A percentile compares a stretch with the other conserved stretches of the same genome.
These are phyloP conservation scores for Hypoxylon fragiforme DNA, from an alignment of 495 filamentous ascomycete species.

Conservation along the genomic window DNA sequence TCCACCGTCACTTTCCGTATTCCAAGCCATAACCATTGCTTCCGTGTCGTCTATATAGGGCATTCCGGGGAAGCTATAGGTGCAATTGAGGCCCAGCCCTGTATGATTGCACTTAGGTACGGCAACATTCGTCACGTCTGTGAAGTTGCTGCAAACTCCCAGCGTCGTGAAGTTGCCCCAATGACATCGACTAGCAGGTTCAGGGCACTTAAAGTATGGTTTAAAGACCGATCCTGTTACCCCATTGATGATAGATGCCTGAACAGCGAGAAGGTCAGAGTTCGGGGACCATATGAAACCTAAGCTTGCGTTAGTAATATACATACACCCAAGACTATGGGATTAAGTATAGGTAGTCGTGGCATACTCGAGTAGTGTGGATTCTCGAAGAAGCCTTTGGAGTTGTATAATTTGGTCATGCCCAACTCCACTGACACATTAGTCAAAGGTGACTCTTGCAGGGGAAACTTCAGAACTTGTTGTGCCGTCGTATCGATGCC, in stretches of 20 bases:
- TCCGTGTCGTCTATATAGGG: background rate
- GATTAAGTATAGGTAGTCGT: too few species aligned
- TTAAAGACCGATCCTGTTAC: constrained; percentile 5
- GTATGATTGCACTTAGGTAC: background rate
- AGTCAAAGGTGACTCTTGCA: constrained; percentile 3
- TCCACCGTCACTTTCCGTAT: background rate
- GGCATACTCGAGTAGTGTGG: too few species aligned
- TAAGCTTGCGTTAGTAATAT: background rate
- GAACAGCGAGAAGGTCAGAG: constrained; percentile 1
- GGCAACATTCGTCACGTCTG: background rate
- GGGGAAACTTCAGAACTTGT: constrained; percentile 18
- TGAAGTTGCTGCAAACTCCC: constrained; percentile 5
- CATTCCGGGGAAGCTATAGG: constrained; percentile 6
- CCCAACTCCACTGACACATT: constrained; percentile 9
- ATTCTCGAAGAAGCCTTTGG: constrained; percentile 8
- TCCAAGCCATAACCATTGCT: constrained; percentile 2
- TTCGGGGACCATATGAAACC: constrained; percentile 1
- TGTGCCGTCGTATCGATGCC: constrained; percentile 29
- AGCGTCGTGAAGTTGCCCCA: constrained; percentile 18
- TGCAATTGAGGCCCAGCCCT: background rate
- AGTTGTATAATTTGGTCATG: background rate
- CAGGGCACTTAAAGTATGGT: constrained; percentile 12
- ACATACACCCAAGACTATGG: background rate
- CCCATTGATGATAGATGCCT: constrained; percentile 12
- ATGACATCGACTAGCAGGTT: constrained; percentile 6